These are phyloP conservation scores for Apophysomyces variabilis DNA, from an alignment of 371 early-diverging fungal species.

Conservation along the genomic window DNA sequence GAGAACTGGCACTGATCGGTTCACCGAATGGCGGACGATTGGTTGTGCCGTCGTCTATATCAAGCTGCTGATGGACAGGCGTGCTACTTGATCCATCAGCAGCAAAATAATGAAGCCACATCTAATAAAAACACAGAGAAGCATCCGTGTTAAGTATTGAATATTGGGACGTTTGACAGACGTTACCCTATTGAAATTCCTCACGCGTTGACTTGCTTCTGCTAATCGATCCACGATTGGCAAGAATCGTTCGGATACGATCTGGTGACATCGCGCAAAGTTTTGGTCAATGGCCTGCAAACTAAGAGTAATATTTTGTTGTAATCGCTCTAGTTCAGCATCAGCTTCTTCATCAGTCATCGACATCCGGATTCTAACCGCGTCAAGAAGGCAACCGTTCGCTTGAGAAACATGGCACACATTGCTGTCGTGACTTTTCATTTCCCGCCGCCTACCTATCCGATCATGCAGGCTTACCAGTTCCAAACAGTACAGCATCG, in stretches of 20 bases:
- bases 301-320: constrained; percentile 58
- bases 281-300: constrained; percentile 60
- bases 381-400: too few relatives aligned
- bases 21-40: constrained; percentile 32
- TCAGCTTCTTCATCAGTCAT: constrained; percentile 36
- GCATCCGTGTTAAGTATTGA: background rate
- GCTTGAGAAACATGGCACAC: too few relatives aligned
- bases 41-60: constrained; percentile 14
- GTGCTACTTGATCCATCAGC: background rate
- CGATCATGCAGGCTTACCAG: too few relatives aligned
- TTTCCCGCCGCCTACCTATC: too few relatives aligned
- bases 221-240: constrained; percentile 54
- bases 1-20: background rate
- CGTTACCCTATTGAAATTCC: constrained; percentile 48
- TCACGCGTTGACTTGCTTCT: constrained; percentile 41
- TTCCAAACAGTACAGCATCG: too few relatives aligned
- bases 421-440: too few relatives aligned
- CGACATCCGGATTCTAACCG: background rate
- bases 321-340: constrained; percentile 49
- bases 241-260: constrained; percentile 47
- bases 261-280: constrained; percentile 55
- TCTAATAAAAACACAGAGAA: background rate
- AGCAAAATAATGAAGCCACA: constrained; percentile 8
- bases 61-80: background rate
- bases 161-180: background rate